Evolutionary conservation across 1,284 basidiomycete genomes (phyloP).

Genomic region (Cronartium quercuum): DNA sequence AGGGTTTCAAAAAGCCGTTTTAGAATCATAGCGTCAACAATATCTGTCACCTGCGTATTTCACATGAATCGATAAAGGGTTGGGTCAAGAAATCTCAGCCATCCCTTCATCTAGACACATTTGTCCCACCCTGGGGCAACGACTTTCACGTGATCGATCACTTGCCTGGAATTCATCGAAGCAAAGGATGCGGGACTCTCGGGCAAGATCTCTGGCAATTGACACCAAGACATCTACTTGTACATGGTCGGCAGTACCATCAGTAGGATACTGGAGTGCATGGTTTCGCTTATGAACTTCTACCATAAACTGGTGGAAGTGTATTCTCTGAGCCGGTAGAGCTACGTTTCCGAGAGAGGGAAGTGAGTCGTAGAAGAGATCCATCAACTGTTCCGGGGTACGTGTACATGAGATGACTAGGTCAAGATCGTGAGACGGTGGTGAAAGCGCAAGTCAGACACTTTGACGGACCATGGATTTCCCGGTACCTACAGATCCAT

Average conservation of each 20-base stretch:
- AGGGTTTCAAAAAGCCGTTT: conserved; percentile 78
- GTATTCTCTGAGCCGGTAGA: conserved; percentile 26
- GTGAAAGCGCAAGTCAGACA: not conserved
- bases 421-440: not conserved
- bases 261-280: conserved; percentile 63
- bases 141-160: not conserved
- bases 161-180: conserved; percentile 96
- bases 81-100: conserved; percentile 7
- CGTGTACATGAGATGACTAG: conserved; percentile 52
- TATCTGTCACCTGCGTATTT: conserved; percentile 76
- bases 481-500: conserved; percentile 93
- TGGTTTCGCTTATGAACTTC: conserved; percentile 93
- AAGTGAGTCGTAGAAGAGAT: conserved; percentile 63
- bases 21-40: conserved; percentile 97
- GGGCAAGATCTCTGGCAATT: conserved; percentile 81
- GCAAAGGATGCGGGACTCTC: conserved; percentile 77
- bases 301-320: conserved; percentile 72
- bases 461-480: conserved; percentile 45
- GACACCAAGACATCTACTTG: conserved; percentile 75
- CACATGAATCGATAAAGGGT: not conserved
- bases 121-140: not conserved
- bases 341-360: not conserved
- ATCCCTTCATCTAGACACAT: conserved; percentile 2
- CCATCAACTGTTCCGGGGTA: conserved; percentile 84
- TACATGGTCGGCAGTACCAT: conserved; percentile 55